These are phyloP conservation scores for Sporopachydermia quercuum DNA, from an alignment of 805 yeast species.

Conservation along the genomic window DNA sequence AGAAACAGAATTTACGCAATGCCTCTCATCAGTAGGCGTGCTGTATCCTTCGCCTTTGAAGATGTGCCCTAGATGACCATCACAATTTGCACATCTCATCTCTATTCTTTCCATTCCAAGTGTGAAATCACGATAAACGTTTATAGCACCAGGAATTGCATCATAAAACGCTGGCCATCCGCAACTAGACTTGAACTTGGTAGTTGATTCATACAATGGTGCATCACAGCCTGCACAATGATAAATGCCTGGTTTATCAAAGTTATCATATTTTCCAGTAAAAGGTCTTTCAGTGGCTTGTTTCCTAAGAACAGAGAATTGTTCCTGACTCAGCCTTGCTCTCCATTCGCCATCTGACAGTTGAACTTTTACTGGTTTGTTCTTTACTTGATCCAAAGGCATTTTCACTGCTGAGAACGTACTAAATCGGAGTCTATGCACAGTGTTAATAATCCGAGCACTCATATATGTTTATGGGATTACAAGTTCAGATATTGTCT, in stretches of 20 bases:
- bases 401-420: too few relatives aligned
- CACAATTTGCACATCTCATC: conserved; percentile 78
- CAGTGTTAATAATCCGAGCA: too few relatives aligned
- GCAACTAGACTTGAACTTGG: conserved; percentile 84
- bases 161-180: conserved; percentile 98
- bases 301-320: conserved; percentile 62
- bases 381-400: not conserved
- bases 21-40: conserved; percentile 83
- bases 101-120: conserved; percentile 79
- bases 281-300: conserved; percentile 59
- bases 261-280: conserved; percentile 43
- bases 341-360: conserved; percentile 57
- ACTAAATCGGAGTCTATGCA: too few relatives aligned
- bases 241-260: conserved; percentile 48
- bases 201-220: conserved; percentile 63
- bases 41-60: conserved; percentile 87
- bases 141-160: conserved; percentile 71
- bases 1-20: conserved; percentile 83
- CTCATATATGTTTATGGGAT: too few relatives aligned
- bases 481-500: too few relatives aligned
- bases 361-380: not conserved
- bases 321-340: conserved; percentile 60
- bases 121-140: conserved; percentile 40
- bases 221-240: conserved; percentile 74
- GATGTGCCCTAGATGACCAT: conserved; percentile 91